Evolutionary conservation across 1,139 yeast genomes (phyloP).

Genomic region (Scheffersomyces cryptocercus): DNA sequence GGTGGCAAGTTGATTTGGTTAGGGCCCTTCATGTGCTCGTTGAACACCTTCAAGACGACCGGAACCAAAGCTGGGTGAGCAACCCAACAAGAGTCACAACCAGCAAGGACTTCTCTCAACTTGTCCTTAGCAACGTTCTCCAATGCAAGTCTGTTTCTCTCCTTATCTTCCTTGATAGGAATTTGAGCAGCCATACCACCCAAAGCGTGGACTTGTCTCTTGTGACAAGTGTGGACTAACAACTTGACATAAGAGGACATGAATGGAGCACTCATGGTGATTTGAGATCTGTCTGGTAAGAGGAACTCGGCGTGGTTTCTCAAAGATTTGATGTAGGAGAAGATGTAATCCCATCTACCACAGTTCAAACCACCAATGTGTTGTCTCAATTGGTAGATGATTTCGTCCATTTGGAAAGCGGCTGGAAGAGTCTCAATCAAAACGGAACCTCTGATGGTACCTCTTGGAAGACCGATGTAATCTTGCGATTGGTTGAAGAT

Average conservation of each 20-base stretch:
- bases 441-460: slow-evolving; percentile 31
- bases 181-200: slow-evolving; percentile 36
- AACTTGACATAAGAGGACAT: slow-evolving; percentile 28
- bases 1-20: slow-evolving; percentile 73
- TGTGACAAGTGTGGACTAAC: slow-evolving; percentile 29
- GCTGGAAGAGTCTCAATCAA: slow-evolving; percentile 33
- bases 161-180: slow-evolving; percentile 28
- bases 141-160: slow-evolving; percentile 24
- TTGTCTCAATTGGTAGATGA: slow-evolving; percentile 28
- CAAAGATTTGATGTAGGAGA: slow-evolving; percentile 28
- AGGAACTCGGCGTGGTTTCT: slow-evolving; percentile 23
- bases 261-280: slow-evolving; percentile 29
- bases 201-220: slow-evolving; percentile 31
- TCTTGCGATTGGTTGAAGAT: slow-evolving; percentile 30
- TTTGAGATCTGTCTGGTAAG: slow-evolving; percentile 28
- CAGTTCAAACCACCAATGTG: slow-evolving; percentile 32
- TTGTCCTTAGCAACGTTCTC: slow-evolving; percentile 27
- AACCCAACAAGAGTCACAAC: slow-evolving; percentile 84
- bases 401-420: slow-evolving; percentile 33
- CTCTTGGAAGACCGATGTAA: slow-evolving; percentile 21
- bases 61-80: slow-evolving; percentile 81
- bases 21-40: slow-evolving; percentile 82
- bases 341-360: slow-evolving; percentile 34
- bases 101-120: slow-evolving; percentile 67
- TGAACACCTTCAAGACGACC: slow-evolving; percentile 73